These are phyloP conservation scores for Talaromyces rugulosus DNA, from an alignment of 2,329 filamentous ascomycete species.

Conservation along the genomic window DNA sequence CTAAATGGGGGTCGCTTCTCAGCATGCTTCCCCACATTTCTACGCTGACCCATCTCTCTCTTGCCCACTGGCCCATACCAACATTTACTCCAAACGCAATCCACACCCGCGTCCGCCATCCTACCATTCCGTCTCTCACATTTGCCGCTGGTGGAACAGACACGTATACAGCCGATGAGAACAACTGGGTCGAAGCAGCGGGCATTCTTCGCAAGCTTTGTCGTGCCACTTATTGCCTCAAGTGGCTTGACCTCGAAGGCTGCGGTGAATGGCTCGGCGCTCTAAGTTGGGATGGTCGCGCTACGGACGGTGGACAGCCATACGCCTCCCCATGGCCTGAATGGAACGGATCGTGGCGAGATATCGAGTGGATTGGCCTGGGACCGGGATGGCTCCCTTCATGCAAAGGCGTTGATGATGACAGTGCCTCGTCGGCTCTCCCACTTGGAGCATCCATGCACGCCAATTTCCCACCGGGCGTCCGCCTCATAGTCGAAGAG, in stretches of 20 bases:
- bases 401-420: conserved; percentile 8
- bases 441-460: conserved; percentile 22
- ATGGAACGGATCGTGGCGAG: conserved; percentile 45
- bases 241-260: conserved; percentile 60
- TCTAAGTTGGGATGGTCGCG: conserved; percentile 40
- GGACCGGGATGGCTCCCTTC: conserved; percentile 39
- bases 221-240: conserved; percentile 53
- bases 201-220: conserved; percentile 55
- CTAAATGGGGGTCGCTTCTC: conserved; percentile 55
- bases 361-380: conserved; percentile 39
- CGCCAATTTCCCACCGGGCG: conserved; percentile 13
- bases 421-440: neutral
- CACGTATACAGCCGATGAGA: conserved; percentile 50
- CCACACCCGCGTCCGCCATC: conserved; percentile 34
- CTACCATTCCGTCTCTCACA: conserved; percentile 24
- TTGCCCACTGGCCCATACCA: conserved; percentile 60
- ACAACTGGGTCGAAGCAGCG: conserved; percentile 54
- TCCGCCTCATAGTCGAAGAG: conserved; percentile 28
- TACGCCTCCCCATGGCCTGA: conserved; percentile 33
- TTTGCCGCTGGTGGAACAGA: conserved; percentile 47
- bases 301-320: conserved; percentile 22
- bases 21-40: conserved; percentile 49
- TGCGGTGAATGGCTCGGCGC: conserved; percentile 54
- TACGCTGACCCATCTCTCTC: conserved; percentile 58
- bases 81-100: conserved; percentile 50